Evolutionary conservation across 768 basidiomycete genomes (phyloP).

Genomic region (Stropharia rugosoannulata): DNA sequence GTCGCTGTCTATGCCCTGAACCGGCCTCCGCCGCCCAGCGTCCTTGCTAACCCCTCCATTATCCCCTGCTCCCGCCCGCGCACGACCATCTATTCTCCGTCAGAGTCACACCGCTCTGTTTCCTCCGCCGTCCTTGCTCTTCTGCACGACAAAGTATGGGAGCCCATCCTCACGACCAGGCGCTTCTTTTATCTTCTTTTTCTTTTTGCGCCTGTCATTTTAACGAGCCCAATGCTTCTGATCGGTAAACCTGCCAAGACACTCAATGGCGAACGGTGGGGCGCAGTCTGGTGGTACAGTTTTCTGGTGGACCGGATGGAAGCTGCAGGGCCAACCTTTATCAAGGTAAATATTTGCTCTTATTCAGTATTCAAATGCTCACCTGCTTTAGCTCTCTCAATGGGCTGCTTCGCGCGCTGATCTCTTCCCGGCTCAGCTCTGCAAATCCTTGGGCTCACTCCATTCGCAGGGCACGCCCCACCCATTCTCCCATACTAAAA

Average conservation of each 20-base stretch:
- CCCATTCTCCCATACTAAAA: constrained; percentile 73
- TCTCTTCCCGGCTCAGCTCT: constrained; percentile 85
- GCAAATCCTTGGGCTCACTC: constrained; percentile 78
- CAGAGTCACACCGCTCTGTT: constrained; percentile 56
- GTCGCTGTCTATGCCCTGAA: constrained; percentile 45
- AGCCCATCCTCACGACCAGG: constrained; percentile 79
- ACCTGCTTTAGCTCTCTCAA: constrained; percentile 74
- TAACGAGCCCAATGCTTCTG: constrained; percentile 82
- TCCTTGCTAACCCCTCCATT: constrained; percentile 46
- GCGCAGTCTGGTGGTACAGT: constrained; percentile 97
- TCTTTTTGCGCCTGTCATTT: constrained; percentile 86
- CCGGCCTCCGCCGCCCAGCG: constrained; percentile 34
- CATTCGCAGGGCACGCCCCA: constrained; percentile 90
- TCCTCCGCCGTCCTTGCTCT: constrained; percentile 41
- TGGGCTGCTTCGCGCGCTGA: constrained; percentile 98
- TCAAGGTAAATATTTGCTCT: constrained; percentile 54
- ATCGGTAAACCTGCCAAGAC: constrained; percentile 54
- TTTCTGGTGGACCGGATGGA: constrained; percentile 89
- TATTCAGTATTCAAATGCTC: constrained; percentile 9
- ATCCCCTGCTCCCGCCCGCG: constrained; percentile 32
- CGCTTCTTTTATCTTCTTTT: constrained; percentile 82
- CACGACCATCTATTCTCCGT: constrained; percentile 62
- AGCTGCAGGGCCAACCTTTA: constrained; percentile 93
- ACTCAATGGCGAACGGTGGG: constrained; percentile 80
- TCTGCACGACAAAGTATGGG: constrained; percentile 65